Percentiles rank a stretch among this genome's conserved stretches.
Evolutionary conservation across 1,284 basidiomycete genomes (phyloP).

Genomic region (Kwoniella shivajii): DNA sequence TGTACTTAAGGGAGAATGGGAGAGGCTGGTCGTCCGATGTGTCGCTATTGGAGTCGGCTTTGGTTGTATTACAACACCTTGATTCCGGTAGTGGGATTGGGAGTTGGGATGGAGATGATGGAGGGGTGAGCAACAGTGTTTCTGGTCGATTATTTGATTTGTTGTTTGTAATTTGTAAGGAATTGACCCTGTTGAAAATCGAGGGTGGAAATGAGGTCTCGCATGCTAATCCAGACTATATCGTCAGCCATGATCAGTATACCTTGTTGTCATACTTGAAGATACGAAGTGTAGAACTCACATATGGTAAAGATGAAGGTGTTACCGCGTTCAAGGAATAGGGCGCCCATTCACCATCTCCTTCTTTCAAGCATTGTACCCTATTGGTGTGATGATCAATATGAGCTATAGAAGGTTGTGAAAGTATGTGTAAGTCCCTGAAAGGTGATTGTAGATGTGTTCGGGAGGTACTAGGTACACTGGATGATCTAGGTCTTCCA

Average conservation of each 20-base stretch:
- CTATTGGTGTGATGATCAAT: conserved; percentile 17
- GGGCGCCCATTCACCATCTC: conserved; percentile 20
- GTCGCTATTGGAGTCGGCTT: background rate
- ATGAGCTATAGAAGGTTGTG: background rate
- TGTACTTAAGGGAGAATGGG: conserved; percentile 18
- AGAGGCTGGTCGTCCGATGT: conserved; percentile 10
- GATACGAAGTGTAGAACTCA: conserved; percentile 1
- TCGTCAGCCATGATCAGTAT: background rate
- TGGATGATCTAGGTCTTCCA: conserved; percentile 9
- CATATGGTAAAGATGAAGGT: conserved; percentile 18
- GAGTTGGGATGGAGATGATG: conserved; percentile 12
- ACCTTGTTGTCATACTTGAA: background rate
- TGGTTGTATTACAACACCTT: background rate
- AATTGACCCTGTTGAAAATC: conserved; percentile 8
- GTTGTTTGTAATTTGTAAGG: background rate
- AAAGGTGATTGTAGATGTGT: conserved; percentile 18
- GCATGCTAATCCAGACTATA: conserved; percentile 12
- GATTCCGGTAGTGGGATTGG: conserved; percentile 4
- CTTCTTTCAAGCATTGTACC: conserved; percentile 15
- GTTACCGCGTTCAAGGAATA: conserved; percentile 17
- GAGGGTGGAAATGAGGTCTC: conserved; percentile 16
- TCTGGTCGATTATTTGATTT: background rate
- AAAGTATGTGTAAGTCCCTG: background rate
- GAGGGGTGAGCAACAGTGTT: conserved; percentile 10
- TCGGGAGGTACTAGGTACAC: conserved; percentile 11